Conservation (phyloP, 305 asterid species). For the Fraxinus albicans region DNA sequence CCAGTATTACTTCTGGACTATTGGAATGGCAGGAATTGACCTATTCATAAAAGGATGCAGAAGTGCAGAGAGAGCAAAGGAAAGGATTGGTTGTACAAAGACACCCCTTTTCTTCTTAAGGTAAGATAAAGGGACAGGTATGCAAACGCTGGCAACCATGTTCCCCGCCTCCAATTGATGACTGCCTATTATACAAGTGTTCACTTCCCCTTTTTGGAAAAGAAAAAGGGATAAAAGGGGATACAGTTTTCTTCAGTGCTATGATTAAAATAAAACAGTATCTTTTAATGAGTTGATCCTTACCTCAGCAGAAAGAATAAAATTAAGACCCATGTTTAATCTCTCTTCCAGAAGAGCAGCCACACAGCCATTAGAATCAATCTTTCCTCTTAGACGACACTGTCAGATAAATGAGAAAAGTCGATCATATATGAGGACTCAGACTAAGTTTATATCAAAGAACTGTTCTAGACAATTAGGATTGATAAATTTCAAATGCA, state of each 20-base stretch:
- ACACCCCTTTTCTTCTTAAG: background rate
- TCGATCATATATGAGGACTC: background rate
- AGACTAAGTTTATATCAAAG: background rate
- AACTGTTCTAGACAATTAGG: background rate
- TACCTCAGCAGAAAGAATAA: slow-evolving; percentile 91
- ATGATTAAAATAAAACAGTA: background rate
- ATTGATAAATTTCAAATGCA: background rate
- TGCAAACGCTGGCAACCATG: background rate
- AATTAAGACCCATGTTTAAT: too few species aligned
- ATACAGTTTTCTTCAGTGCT: background rate
- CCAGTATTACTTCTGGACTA: background rate
- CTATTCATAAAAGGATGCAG: background rate
- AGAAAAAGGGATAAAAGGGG: background rate
- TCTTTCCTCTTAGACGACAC: slow-evolving; percentile 94
- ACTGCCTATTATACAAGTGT: background rate
- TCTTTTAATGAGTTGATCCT: slow-evolving; percentile 11
- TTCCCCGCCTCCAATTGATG: background rate
- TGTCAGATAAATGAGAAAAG: slow-evolving; percentile 29
- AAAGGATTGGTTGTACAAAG: background rate
- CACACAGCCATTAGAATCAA: slow-evolving; percentile 85
- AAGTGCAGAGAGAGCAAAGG: background rate
- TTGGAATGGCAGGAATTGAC: background rate
- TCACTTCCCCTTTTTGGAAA: background rate
- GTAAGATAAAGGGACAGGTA: background rate
- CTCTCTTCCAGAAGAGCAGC: slow-evolving; percentile 83